Evolutionary conservation across 257 asterid genomes (phyloP).

Genomic region (Thymus quinquecostatus): DNA sequence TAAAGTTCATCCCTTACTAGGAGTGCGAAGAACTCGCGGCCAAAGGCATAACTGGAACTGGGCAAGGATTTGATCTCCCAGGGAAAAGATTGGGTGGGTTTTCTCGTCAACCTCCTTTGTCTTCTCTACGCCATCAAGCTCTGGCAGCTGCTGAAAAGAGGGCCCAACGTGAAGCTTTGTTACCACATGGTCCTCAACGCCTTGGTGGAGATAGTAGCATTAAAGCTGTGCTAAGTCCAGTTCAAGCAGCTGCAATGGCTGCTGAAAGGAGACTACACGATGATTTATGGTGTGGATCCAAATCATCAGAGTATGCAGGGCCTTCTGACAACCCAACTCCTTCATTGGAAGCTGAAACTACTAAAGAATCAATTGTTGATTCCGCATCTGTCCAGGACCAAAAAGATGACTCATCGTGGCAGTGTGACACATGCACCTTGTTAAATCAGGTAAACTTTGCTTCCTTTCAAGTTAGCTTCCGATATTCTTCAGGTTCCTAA

Average conservation of each 20-base stretch:
- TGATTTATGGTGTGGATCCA: slow-evolving; percentile 83
- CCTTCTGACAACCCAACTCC: slow-evolving; percentile 45
- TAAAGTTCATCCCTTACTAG: slow-evolving; percentile 37
- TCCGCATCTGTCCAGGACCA: slow-evolving; percentile 29
- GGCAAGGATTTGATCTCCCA: slow-evolving; percentile 82
- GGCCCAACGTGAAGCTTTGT: slow-evolving; percentile 44
- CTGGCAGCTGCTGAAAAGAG: slow-evolving; percentile 71
- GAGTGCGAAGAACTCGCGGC: slow-evolving; percentile 82
- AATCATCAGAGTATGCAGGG: slow-evolving; percentile 47
- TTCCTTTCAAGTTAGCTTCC: slow-evolving; percentile 8
- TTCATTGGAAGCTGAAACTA: slow-evolving; percentile 16
- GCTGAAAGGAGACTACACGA: slow-evolving; percentile 85
- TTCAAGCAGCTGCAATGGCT: slow-evolving; percentile 97
- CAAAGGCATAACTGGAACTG: slow-evolving; percentile 71
- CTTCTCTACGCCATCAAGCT: slow-evolving; percentile 63
- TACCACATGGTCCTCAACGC: slow-evolving; percentile 67
- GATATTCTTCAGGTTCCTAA: not conserved
- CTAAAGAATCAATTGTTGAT: slow-evolving; percentile 34
- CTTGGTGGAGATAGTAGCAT: slow-evolving; percentile 78
- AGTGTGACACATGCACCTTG: slow-evolving; percentile 66
- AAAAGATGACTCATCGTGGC: slow-evolving; percentile 54
- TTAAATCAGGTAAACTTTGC: slow-evolving; percentile 55
- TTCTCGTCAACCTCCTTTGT: slow-evolving; percentile 66
- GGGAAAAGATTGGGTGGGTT: slow-evolving; percentile 83
- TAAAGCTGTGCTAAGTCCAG: slow-evolving; percentile 65